These are phyloP conservation scores for Fagopyrum homotropicum DNA, from an alignment of 148 eudicot species.

Conservation along the genomic window DNA sequence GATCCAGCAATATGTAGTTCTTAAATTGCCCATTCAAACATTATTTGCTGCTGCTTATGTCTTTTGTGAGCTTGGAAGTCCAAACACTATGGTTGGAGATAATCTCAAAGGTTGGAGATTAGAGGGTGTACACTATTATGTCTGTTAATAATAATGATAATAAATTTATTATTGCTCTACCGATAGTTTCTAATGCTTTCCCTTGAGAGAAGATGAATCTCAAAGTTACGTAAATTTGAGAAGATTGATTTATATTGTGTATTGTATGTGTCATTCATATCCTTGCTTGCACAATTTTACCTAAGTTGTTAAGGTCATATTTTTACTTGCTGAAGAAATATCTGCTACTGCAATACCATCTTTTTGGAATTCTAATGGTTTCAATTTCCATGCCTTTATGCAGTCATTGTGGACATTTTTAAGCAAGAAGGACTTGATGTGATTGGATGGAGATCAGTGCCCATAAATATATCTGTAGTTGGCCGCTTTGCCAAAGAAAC, in stretches of 20 bases:
- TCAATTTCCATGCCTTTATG: constrained; percentile 17
- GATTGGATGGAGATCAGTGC: constrained; percentile 97
- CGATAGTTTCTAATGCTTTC: not conserved
- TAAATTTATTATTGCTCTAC: not conserved
- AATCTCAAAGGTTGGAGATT: not conserved
- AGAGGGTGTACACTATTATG: not conserved
- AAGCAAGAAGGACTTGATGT: constrained; percentile 91
- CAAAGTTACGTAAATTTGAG: not conserved
- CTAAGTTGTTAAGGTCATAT: not conserved
- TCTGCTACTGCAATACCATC: not conserved
- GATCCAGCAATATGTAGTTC: not conserved
- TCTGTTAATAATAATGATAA: not conserved
- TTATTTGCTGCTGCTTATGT: not conserved
- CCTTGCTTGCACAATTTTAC: not conserved
- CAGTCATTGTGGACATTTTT: constrained; percentile 61
- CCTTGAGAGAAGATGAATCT: not conserved
- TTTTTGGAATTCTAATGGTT: not conserved
- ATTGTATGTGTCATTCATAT: not conserved
- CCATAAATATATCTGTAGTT: constrained; percentile 64
- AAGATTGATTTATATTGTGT: not conserved
- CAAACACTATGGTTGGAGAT: not conserved
- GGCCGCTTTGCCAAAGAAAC: constrained; percentile 86
- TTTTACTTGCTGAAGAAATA: not conserved
- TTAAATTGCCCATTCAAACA: not conserved
- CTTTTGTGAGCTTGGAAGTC: constrained; percentile 3